These are phyloP conservation scores for Casaregolazyma suthepensis DNA, from an alignment of 1,139 yeast species.

Conservation along the genomic window DNA sequence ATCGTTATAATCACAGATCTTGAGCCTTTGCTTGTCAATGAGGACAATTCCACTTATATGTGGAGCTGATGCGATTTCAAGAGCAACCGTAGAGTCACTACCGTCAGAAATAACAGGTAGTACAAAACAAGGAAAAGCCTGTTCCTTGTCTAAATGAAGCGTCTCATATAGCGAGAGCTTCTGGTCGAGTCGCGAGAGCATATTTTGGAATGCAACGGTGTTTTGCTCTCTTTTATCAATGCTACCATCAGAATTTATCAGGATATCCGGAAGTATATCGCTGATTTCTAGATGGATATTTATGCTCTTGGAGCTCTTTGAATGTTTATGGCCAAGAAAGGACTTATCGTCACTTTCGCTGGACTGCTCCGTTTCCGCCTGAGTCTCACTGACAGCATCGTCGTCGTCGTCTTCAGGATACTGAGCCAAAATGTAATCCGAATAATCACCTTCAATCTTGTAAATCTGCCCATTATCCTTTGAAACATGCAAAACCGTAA, in stretches of 20 bases:
- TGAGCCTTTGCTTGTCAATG: conserved; percentile 44
- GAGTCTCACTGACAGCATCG: background rate
- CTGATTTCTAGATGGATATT: conserved; percentile 1
- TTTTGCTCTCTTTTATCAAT: background rate
- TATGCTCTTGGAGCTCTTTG: conserved; percentile 4
- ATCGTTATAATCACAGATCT: conserved; percentile 61
- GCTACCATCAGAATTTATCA: background rate
- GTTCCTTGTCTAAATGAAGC: conserved; percentile 5
- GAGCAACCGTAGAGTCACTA: conserved; percentile 5
- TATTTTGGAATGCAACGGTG: background rate
- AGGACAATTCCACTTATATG: conserved; percentile 84
- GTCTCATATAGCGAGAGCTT: conserved; percentile 8
- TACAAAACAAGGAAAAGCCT: conserved; percentile 11
- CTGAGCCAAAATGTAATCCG: conserved; percentile 8
- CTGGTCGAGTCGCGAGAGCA: background rate
- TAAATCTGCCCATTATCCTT: conserved; percentile 22
- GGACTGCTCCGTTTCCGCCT: background rate
- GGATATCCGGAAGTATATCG: conserved; percentile 3
- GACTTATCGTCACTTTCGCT: background rate
- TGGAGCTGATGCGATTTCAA: conserved; percentile 47
- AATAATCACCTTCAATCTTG: conserved; percentile 18
- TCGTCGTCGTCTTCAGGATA: background rate
- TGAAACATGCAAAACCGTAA: conserved; percentile 53
- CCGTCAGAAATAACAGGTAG: background rate
- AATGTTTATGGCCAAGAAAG: background rate